Base-by-base conservation (phyloP, 306 rosid species). In the Trifolium pratense region DNA sequence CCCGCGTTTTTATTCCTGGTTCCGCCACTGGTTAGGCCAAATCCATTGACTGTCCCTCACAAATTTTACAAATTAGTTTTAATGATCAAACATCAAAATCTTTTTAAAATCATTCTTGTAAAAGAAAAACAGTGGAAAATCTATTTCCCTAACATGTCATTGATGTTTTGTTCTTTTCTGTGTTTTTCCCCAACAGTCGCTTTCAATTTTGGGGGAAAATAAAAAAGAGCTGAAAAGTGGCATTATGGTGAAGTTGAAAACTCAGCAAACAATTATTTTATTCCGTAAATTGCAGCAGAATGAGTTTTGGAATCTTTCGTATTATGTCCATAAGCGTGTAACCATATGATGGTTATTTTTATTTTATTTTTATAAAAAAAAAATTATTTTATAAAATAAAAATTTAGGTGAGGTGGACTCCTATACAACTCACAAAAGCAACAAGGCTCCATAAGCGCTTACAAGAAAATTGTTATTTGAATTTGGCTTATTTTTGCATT, bases 221-320 rank as follows among this genome's bases (percentile, higher is more conserved):
- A 53, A 53, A 20, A 53, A 25, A 53, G 31, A 20, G 29, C 14
- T 23, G 62, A 52, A 61, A 37, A 23, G 66, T 59, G 57, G 3
- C 56, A 59, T 58, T 43, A 5, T 20, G 14, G 49, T 48, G 26
- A 73, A 20, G 23, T 42, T 31, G 52, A 73, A 34, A 39, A 59
- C n/a, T 7, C 34, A 23, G 7, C 32, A 64, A 8, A 59, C 26
- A 79, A 66, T 26, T 1, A 67, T 16, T 10, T 18, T 64, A 16
- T 20, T 36, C 46, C 6, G 17, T 18, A 63, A 64, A 12, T 39
- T 25, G 18, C 43, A 45, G 48, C 23, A 12, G 32, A 60, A 31
- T 12, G 16, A 26, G 11, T 15, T 6, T 21, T 69, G 43, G 55
- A 36, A 62, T 32, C 20, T 25, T 46, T 70, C 17, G 21, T 49